Evolutionary conservation across 768 basidiomycete species (phyloP), one percentile per base, ranked within the genome.

Genomic region (Cubamyces lactineus): DNA sequence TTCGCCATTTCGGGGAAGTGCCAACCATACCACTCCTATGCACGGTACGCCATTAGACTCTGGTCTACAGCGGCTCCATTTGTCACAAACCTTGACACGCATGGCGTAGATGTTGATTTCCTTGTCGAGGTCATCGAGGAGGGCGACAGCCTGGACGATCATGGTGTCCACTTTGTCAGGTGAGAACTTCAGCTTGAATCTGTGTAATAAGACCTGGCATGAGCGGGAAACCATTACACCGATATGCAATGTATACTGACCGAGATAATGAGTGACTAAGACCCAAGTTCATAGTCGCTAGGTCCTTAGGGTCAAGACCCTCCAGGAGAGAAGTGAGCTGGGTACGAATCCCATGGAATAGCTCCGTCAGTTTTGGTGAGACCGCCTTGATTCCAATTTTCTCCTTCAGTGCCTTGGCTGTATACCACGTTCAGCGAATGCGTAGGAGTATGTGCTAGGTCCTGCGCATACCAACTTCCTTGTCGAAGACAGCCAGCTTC

Each of bases 1-100:
- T 98, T 98, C 61, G 89, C 91, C 90, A 99, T 92, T 77, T 99
- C 97, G 5, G 97, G 97, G 84, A 99, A 99, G 80, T 99, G 97
- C 97, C 97, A 99, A 40, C 97, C 97, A 70, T 99, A 99, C 97
- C 97, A 99, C 85, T 99, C 97, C 96, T 97, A 68, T n/a, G 43
- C 7, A n/a, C 13, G 34, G 17, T 5, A 11, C 11, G 23, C 11
- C 19, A 19, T 24, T 5, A 49, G 16, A 9, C 23, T 17, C 17
- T 24, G 21, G 13, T 2, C 17, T 40, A 57, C 53, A 53, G 16
- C 52, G 16, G 26, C 51, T 13, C 23, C 50, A 41, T 53, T 43
- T 46, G 53, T 64, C 34, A 53, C 62, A 17, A 60, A 96, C 96
- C 85, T 99, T 99, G 48, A 96, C 94, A 71, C 97, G 86, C 97